Conservation (phyloP, 805 yeast genomes). For the Zygoascus ofunaensis region DNA sequence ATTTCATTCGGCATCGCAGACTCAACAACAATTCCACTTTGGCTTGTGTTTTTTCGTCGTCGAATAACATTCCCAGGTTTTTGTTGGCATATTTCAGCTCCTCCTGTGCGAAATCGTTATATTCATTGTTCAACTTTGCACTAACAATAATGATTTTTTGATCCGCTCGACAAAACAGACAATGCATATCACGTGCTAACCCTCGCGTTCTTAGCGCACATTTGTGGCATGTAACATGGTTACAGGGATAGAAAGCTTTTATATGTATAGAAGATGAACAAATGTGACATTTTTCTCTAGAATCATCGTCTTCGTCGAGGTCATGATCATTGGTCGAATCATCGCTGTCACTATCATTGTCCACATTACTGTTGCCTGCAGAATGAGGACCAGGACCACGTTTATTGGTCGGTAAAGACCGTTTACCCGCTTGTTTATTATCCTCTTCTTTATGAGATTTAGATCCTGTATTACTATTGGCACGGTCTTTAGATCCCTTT, state of each 20-base stretch:
- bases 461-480: no score
- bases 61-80: conserved; percentile 50
- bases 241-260: conserved; percentile 72
- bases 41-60: conserved; percentile 39
- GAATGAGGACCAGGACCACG: no score
- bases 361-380: background rate
- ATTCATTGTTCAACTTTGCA: conserved; percentile 32
- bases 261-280: conserved; percentile 68
- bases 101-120: conserved; percentile 29
- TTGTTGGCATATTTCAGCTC: conserved; percentile 33
- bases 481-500: no score
- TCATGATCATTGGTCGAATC: background rate
- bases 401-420: no score
- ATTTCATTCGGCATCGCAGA: conserved; percentile 45
- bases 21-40: conserved; percentile 45
- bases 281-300: conserved; percentile 51
- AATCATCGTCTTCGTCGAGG: background rate
- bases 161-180: conserved; percentile 79
- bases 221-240: conserved; percentile 71
- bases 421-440: background rate
- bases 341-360: background rate
- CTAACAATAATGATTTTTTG: conserved; percentile 50
- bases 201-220: conserved; percentile 82
- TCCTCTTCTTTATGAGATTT: no score
- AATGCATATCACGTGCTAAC: conserved; percentile 58